phyloP scores from a whole-genome alignment of 75 land plant species.

The Ceratopteris richardii region DNA sequence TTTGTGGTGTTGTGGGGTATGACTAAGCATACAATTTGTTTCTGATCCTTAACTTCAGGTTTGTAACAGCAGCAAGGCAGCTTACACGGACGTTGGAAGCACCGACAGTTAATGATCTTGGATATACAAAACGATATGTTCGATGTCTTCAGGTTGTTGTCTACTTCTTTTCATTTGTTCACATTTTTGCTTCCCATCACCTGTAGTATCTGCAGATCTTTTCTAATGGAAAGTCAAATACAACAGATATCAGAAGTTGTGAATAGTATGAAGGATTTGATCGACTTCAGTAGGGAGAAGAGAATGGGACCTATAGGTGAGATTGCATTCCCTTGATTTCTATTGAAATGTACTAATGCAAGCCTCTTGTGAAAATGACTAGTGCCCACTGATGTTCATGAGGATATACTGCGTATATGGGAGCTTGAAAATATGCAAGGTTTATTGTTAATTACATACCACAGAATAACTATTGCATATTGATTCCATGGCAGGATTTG shows the following conservation, averaged over 20 bases:
- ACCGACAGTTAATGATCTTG: conserved; percentile 90
- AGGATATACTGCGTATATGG: not conserved
- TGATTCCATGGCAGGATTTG: too few species aligned
- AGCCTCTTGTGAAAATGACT: conserved; percentile 7
- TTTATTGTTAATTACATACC: not conserved
- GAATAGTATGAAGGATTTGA: conserved; percentile 93
- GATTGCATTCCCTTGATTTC: not conserved
- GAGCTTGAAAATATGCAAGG: not conserved
- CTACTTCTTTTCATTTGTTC: not conserved
- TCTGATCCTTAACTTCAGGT: conserved; percentile 41
- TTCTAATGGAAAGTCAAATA: too few species aligned
- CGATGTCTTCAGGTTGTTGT: conserved; percentile 34
- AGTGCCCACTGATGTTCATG: conserved; percentile 13
- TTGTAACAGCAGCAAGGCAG: conserved; percentile 72
- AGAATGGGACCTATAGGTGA: conserved; percentile 84
- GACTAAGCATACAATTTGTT: too few species aligned
- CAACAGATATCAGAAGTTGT: conserved; percentile 94
- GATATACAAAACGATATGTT: conserved; percentile 50
- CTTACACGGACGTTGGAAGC: conserved; percentile 91
- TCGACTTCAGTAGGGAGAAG: conserved; percentile 65
- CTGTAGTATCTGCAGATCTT: too few species aligned
- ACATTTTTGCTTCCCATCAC: not conserved
- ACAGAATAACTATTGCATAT: not conserved
- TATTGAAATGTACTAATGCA: not conserved
- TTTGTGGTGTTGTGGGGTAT: too few species aligned